Evolutionary conservation across 139 green algal species (phyloP), one percentile per base, ranked within the genome.

Genomic region (Haematococcus sp.): DNA sequence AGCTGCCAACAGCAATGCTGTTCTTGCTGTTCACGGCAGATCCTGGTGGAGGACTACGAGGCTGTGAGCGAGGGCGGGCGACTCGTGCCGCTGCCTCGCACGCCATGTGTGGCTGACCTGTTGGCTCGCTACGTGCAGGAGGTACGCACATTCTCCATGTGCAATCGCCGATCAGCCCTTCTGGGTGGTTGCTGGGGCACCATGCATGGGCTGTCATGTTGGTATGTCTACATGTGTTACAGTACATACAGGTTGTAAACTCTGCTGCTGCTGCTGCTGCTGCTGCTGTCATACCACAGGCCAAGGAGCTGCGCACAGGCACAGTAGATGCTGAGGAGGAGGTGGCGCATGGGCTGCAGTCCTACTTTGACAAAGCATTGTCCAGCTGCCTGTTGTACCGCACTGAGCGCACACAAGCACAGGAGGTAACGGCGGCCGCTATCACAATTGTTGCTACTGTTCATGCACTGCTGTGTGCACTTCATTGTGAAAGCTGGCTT

Each of bases 341-440:
- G 80, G 60, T 92, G 30, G 76, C 77, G 0, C 52, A 77, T 11
- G 89, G 90, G 31, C 63, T 97, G 60, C 78, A 82, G 22, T 72
- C 68, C 7, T 97, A 97, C 76, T 97, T 97, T 81, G 90, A 97
- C 82, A 92, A 92, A 70, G 70, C 84, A 3, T 81, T 96, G 32
- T 65, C 72, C 22, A 80, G 90, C 46, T 79, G 90, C 46, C 84
- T 97, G 55, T 88, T 97, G 5, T 97, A 96, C 84, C 67, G 77
- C 7, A 60, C 84, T 3, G 93, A 97, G 85, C 70, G 83, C n/a
- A 56, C 81, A 4, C 78, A 91, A 76, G 58, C 66, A 78, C 25
- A 63, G 80, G 66, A 71, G 81, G 58, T 52, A 71, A 33, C n/a
- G 31, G 19, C n/a, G 17, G 43, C 33, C 28, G 33, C 63, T 34